phyloP scores from a whole-genome alignment of 176 grass and related monocot species.

The Phoenix roebelenii region DNA sequence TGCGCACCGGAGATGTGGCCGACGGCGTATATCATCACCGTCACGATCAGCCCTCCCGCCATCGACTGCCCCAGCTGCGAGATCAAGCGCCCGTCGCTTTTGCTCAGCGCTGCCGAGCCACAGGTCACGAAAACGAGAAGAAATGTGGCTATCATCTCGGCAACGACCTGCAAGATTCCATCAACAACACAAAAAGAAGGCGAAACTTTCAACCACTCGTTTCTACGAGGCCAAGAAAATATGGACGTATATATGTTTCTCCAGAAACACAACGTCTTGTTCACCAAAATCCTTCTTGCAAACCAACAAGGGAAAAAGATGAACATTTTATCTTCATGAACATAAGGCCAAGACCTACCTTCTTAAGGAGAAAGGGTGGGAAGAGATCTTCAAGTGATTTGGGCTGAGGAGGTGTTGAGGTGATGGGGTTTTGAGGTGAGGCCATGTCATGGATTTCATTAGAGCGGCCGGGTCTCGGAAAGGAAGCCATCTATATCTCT shows the following conservation, averaged over 20 bases:
- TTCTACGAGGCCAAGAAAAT: too few species aligned
- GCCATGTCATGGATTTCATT: slow-evolving; percentile 74
- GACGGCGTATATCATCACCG: slow-evolving; percentile 93
- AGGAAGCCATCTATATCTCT: slow-evolving; percentile 33
- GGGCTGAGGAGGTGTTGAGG: slow-evolving; percentile 23
- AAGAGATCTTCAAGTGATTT: slow-evolving; percentile 30
- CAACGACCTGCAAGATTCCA: slow-evolving; percentile 43
- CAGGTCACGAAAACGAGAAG: slow-evolving; percentile 91
- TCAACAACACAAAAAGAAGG: not conserved
- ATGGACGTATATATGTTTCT: too few species aligned
- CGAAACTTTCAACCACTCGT: too few species aligned
- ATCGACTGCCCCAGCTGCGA: slow-evolving; percentile 90
- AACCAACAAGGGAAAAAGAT: not conserved
- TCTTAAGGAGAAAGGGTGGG: slow-evolving; percentile 76
- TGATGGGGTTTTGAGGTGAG: slow-evolving; percentile 30
- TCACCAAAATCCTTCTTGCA: too few species aligned
- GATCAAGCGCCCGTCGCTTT: slow-evolving; percentile 23
- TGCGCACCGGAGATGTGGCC: slow-evolving; percentile 97
- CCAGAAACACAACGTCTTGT: too few species aligned
- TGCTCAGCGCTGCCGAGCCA: slow-evolving; percentile 53
- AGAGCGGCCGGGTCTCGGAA: slow-evolving; percentile 50
- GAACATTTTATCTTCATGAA: too few species aligned
- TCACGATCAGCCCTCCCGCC: slow-evolving; percentile 87
- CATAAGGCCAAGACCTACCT: slow-evolving; percentile 29
- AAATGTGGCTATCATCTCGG: slow-evolving; percentile 75